Percentiles rank a stretch among this genome's conserved stretches.
Evolutionary conservation across 2,329 filamentous ascomycete species (phyloP).

Genomic region (Phyllosticta ampelicida): DNA sequence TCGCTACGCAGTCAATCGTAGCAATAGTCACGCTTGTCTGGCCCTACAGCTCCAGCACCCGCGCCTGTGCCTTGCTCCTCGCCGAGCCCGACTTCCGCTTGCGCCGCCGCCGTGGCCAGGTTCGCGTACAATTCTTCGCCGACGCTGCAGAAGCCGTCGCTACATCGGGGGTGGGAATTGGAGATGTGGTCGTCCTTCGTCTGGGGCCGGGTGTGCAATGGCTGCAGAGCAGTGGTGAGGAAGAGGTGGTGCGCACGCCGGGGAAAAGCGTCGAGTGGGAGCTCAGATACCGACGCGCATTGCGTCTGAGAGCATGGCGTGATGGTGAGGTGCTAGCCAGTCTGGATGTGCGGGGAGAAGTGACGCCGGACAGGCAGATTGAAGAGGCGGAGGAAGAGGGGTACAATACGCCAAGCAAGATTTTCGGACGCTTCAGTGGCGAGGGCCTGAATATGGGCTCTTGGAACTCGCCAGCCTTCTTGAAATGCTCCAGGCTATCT

Average conservation of each 20-base stretch:
- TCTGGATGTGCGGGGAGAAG: slow-evolving; percentile 36
- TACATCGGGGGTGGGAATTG: slow-evolving; percentile 59
- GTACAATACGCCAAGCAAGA: slow-evolving; percentile 3
- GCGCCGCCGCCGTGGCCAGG: slow-evolving; percentile 65
- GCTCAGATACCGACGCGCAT: slow-evolving; percentile 35
- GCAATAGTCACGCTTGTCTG: slow-evolving; percentile 77
- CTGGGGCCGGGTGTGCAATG: slow-evolving; percentile 57
- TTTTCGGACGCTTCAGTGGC: slow-evolving; percentile 3
- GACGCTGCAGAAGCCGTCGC: slow-evolving; percentile 59
- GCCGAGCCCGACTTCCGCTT: slow-evolving; percentile 77
- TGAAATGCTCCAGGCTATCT: slow-evolving; percentile 59
- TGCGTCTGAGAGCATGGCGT: slow-evolving; percentile 31
- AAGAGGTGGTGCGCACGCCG: slow-evolving; percentile 41
- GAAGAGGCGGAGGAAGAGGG: not conserved
- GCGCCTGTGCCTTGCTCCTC: slow-evolving; percentile 65
- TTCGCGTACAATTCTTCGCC: slow-evolving; percentile 65
- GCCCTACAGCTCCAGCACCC: slow-evolving; percentile 75
- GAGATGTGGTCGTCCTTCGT: slow-evolving; percentile 61
- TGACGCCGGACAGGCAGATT: not conserved
- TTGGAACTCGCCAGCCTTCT: slow-evolving; percentile 70
- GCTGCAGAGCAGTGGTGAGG: slow-evolving; percentile 43
- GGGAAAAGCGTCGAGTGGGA: slow-evolving; percentile 49
- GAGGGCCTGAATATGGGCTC: slow-evolving; percentile 31
- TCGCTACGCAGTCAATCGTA: slow-evolving; percentile 38
- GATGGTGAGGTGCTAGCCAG: slow-evolving; percentile 38